Evolutionary conservation across 352 stramenopile genomes (phyloP), one percentile per base, ranked within the genome.

Genomic region (Globisporangium recalcitrans): DNA sequence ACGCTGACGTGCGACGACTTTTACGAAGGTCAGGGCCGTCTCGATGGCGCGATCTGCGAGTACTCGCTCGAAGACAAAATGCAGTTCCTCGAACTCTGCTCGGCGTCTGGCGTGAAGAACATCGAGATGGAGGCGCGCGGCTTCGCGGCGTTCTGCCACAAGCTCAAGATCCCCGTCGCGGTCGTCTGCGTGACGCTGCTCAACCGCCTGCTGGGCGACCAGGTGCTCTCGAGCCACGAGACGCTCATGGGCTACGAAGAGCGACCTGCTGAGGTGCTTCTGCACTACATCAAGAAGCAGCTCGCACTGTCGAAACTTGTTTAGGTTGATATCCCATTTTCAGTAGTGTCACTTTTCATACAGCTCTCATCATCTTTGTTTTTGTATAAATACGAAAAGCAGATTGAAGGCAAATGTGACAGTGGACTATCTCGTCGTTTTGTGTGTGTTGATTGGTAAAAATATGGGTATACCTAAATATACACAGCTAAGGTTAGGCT

Each of bases 1-100:
- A 93, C 83, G 36, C 74, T 93, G 10, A 87, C 74, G 31, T 87
- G 80, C 72, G 85, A 93, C 69, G 82, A 90, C 64, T 93, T 93
- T 40, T 93, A 93, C 69, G 82, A 91, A 52, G 82, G 78, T 42
- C 83, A 93, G 58, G 83, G 83, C 40, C 83, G 83, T 13, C 69
- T 93, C 16, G 83, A 93, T 29, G 83, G 83, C 38, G 81, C 83
- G 58, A 90, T 91, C 64, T 88, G 80, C 64, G 80, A 91, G 60
- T 89, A 83, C 69, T 78, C 80, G 32, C 60, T 80, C 26, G 81
- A 93, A 47, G 80, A 91, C 64, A 90, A 91, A 66, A 85, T 90
- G 62, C 66, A 67, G 29, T 93, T 88, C 64, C 62, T 93, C 52
- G 63, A 85, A 32, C 70, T 63, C 31, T 73, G 77, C 40, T 68